Percentiles rank a stretch among this genome's conserved stretches.
These are phyloP conservation scores for Annulohypoxylon bovei DNA, from an alignment of 495 filamentous ascomycete genomes.

Conservation along the genomic window DNA sequence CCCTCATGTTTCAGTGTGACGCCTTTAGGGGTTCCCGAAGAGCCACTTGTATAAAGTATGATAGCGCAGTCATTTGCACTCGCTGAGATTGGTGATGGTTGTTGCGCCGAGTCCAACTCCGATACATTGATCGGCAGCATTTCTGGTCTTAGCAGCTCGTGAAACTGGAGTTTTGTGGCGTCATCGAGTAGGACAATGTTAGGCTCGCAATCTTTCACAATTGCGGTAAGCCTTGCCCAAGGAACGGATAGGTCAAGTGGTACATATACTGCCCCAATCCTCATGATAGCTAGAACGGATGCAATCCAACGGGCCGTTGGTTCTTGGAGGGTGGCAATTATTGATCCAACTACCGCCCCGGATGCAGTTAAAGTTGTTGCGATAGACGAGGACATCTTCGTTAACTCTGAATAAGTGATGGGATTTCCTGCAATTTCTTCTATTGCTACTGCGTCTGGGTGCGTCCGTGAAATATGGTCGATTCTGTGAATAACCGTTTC, in stretches of 20 bases:
- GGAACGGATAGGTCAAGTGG: conserved; percentile 59
- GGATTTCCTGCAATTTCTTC: neutral
- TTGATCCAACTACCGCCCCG: neutral
- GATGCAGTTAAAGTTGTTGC: conserved; percentile 15
- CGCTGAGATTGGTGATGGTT: neutral
- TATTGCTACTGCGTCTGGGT: neutral
- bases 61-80: neutral
- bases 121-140: neutral
- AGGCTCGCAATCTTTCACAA: conserved; percentile 27
- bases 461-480: neutral
- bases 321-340: conserved; percentile 44
- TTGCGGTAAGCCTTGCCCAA: conserved; percentile 20
- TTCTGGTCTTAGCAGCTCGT: neutral
- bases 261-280: conserved; percentile 59
- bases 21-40: neutral
- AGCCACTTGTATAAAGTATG: neutral
- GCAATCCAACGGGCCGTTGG: conserved; percentile 54
- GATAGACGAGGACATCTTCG: neutral
- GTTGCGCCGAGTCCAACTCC: neutral
- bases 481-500: neutral
- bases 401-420: neutral
- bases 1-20: conserved; percentile 40
- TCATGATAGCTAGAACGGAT: conserved; percentile 64
- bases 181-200: neutral
- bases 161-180: neutral